Evolutionary conservation across 2,329 filamentous ascomycete species (phyloP).

Genomic region (Beauveria medogensis): DNA sequence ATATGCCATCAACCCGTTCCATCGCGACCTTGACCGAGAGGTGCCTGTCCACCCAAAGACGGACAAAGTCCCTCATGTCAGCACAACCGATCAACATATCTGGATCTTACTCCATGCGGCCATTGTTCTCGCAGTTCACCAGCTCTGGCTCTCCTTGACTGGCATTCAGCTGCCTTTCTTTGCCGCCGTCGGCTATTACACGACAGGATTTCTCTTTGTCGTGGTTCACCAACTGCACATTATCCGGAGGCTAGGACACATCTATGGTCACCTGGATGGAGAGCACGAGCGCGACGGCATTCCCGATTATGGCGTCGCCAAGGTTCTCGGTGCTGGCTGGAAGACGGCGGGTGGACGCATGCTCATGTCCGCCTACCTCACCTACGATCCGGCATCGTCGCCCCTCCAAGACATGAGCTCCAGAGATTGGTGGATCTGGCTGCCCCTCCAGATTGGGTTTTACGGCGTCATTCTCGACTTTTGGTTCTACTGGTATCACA

Average conservation of each 20-base stretch:
- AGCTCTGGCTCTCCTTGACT: constrained; percentile 22
- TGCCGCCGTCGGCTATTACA: constrained; percentile 28
- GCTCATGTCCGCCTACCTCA: constrained; percentile 24
- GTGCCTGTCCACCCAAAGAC: constrained; percentile 29
- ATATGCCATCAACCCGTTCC: constrained; percentile 22
- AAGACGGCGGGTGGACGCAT: constrained; percentile 24
- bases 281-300: constrained; percentile 33
- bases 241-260: constrained; percentile 28
- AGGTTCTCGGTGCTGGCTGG: constrained; percentile 24
- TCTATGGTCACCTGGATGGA: constrained; percentile 31
- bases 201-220: constrained; percentile 26
- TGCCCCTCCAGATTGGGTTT: constrained; percentile 26
- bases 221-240: constrained; percentile 29
- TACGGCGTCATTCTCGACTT: constrained; percentile 31
- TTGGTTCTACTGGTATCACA: constrained; percentile 33
- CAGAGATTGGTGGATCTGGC: constrained; percentile 22
- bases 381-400: constrained; percentile 20
- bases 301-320: constrained; percentile 27
- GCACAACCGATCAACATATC: constrained; percentile 24
- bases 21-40: constrained; percentile 19
- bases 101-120: constrained; percentile 31
- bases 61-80: constrained; percentile 29
- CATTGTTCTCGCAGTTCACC: constrained; percentile 27
- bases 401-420: constrained; percentile 19
- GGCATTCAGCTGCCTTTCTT: constrained; percentile 21